Evolutionary conservation across 352 stramenopile genomes (phyloP), one percentile per base, ranked within the genome.

Genomic region (Plasmopara halstedii): DNA sequence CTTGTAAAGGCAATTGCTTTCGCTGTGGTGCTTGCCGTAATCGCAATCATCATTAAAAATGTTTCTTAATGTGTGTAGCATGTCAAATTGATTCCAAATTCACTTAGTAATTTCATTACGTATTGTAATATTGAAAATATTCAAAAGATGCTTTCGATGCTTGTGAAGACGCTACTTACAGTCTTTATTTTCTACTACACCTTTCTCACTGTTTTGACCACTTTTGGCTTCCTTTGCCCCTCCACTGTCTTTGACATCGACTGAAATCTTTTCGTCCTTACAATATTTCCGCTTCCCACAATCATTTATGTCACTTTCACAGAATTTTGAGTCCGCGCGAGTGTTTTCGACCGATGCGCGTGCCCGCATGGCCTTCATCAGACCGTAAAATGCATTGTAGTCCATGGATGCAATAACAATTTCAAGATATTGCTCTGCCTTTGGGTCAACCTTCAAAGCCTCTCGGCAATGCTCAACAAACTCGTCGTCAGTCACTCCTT

Each of bases 381-480:
- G 64, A 22, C 62, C 42, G 46, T 62, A 85, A 56, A 88, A 88
- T 6, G 73, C 73, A 25, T 83, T 60, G 47, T 86, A 86, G 53
- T 86, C 72, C 73, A 85, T 88, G 36, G 76, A 88, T 31, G 76
- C 76, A 26, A 86, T 58, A 43, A 88, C 76, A 13, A 88, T 75
- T 31, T 86, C 76, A 18, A 88, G 54, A 44, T 84, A 88, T 32
- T 84, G 67, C 35, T 82, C 68, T 3, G 73, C 69, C 17, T 77
- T 81, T 10, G 53, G 61, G 57, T 88, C 76, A 10, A 17, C 45
- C 49, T 77, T 76, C 36, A 84, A 73, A 27, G 67, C 67, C 19
- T 65, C 58, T 49, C 80, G 56, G 15, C 64, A 85, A 17, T 70
- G 66, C 25, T 67, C 58, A 13, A 33, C 58, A 40, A 88, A 88